phyloP scores from a whole-genome alignment of 768 basidiomycete genomes.

The Sporobolomyces pararoseus region DNA sequence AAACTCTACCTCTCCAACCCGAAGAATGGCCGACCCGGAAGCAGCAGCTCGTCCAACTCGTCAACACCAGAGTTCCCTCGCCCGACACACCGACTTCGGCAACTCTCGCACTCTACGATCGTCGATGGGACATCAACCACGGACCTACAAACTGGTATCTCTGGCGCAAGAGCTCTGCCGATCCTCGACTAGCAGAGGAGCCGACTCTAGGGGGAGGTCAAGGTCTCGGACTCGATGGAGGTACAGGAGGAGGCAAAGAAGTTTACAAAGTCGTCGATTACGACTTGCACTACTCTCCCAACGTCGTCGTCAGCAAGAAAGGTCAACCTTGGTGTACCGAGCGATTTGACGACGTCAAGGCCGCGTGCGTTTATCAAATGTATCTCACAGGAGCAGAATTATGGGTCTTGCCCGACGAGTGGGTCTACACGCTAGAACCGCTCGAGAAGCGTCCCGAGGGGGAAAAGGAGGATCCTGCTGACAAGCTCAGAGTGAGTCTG shows the following conservation, averaged over 20 bases:
- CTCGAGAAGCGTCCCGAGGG: constrained; percentile 34
- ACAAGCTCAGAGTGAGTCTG: constrained; percentile 43
- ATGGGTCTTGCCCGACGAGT: constrained; percentile 46
- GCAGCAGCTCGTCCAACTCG: constrained; percentile 36
- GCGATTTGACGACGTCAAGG: constrained; percentile 44
- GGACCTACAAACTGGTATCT: constrained; percentile 45
- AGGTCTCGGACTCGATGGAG: constrained; percentile 34
- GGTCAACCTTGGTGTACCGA: constrained; percentile 47
- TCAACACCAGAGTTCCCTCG: constrained; percentile 36
- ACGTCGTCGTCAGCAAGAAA: constrained; percentile 41
- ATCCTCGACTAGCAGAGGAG: constrained; percentile 33
- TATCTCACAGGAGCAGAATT: constrained; percentile 45
- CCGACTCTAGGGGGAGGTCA: constrained; percentile 35
- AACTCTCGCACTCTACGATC: constrained; percentile 40
- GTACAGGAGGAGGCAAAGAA: constrained; percentile 28
- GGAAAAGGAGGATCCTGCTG: constrained; percentile 42
- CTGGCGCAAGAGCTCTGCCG: constrained; percentile 40
- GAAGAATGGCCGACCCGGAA: constrained; percentile 43
- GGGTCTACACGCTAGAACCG: constrained; percentile 44
- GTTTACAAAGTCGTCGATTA: constrained; percentile 45
- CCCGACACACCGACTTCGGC: constrained; percentile 22
- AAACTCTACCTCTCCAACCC: constrained; percentile 32
- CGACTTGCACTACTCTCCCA: constrained; percentile 44
- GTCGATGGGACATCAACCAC: constrained; percentile 43
- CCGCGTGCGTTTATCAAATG: constrained; percentile 47